These are phyloP conservation scores for Acmispon strigosus DNA, from an alignment of 306 rosid genomes.

Conservation along the genomic window DNA sequence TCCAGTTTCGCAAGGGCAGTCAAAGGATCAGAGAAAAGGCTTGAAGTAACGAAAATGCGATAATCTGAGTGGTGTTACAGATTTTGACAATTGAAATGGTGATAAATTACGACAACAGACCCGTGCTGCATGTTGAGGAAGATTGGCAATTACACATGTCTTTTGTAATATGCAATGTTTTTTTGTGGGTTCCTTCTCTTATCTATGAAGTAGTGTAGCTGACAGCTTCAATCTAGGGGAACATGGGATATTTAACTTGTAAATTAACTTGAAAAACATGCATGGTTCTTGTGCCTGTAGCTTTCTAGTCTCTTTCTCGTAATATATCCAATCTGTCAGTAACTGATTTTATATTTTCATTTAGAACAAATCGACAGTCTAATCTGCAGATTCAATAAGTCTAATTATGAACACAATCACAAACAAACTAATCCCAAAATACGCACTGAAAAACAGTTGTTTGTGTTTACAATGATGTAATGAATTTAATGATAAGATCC, in stretches of 20 bases:
- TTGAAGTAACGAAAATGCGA: constrained; percentile 32
- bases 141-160: constrained; percentile 3
- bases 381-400: constrained; percentile 25
- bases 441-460: background rate
- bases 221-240: constrained; percentile 19
- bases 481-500: constrained; percentile 50
- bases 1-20: constrained; percentile 39
- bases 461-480: constrained; percentile 41
- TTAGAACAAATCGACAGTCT: constrained; percentile 18
- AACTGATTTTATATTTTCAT: background rate
- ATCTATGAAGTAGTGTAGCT: constrained; percentile 5
- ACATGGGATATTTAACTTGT: constrained; percentile 18
- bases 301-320: background rate
- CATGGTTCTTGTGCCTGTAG: constrained; percentile 6
- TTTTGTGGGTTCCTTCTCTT: background rate
- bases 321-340: background rate
- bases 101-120: constrained; percentile 21
- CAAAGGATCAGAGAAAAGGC: constrained; percentile 41
- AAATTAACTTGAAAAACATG: constrained; percentile 22
- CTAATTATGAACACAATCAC: constrained; percentile 25
- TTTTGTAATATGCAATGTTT: constrained; percentile 18
- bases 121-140: constrained; percentile 13
- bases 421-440: background rate
- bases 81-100: constrained; percentile 18
- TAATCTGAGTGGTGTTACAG: constrained; percentile 30